Percentiles rank a stretch among this genome's conserved stretches.
phyloP scores from a whole-genome alignment of 2,329 filamentous ascomycete genomes.

The Teratosphaeria pseudoeucalypti region DNA sequence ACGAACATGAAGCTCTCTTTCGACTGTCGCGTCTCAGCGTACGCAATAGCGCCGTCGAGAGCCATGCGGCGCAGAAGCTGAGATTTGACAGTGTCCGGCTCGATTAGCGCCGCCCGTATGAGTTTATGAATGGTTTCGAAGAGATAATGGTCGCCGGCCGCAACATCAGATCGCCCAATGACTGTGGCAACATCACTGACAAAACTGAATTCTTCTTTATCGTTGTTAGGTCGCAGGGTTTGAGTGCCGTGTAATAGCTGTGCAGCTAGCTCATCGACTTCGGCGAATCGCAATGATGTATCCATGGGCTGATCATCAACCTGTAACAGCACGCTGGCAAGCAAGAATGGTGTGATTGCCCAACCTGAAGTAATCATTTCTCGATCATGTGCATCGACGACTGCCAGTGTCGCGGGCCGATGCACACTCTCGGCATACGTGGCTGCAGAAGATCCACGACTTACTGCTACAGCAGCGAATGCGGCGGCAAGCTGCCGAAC shows the following conservation, averaged over 20 bases:
- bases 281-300: not conserved
- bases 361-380: not conserved
- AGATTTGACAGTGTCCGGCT: not conserved
- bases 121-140: not conserved
- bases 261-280: not conserved
- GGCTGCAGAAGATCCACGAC: not conserved
- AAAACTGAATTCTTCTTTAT: not conserved
- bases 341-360: not conserved
- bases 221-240: not conserved
- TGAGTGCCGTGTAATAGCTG: not conserved
- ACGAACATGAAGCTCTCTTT: slow-evolving; percentile 2
- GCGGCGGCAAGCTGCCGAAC: not conserved
- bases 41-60: slow-evolving; percentile 3
- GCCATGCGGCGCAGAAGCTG: slow-evolving; percentile 4
- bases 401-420: not conserved
- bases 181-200: slow-evolving; percentile 2
- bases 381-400: not conserved
- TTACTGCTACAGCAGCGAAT: not conserved
- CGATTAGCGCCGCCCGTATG: not conserved
- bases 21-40: slow-evolving; percentile 1
- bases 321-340: not conserved
- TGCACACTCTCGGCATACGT: not conserved
- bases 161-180: not conserved
- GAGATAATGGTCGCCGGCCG: not conserved
- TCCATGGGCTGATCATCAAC: not conserved